These are phyloP conservation scores for Suaeda aralocaspica DNA, from an alignment of 148 eudicot genomes.

Conservation along the genomic window DNA sequence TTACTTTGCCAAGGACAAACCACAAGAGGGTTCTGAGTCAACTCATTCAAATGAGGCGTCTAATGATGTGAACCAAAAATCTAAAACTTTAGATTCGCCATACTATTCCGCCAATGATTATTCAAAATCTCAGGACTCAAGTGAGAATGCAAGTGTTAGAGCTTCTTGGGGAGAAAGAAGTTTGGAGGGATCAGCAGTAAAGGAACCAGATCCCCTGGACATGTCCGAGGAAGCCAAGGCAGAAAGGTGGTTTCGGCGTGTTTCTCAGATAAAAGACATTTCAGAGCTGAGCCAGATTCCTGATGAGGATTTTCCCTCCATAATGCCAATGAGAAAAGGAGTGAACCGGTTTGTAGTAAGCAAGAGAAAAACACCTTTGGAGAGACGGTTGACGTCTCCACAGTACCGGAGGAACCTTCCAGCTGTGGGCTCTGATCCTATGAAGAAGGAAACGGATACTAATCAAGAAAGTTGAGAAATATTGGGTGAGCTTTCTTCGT, in stretches of 20 bases:
- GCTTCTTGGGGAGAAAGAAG: slow-evolving; percentile 60
- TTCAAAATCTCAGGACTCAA: slow-evolving; percentile 17
- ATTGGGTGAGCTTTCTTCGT: not conserved
- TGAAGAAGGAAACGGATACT: slow-evolving; percentile 40
- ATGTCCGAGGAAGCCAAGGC: slow-evolving; percentile 99
- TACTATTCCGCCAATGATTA: slow-evolving; percentile 2
- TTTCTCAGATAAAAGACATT: slow-evolving; percentile 91
- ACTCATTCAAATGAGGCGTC: slow-evolving; percentile 18
- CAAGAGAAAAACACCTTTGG: slow-evolving; percentile 90
- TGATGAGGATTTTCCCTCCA: slow-evolving; percentile 93
- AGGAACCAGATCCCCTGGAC: slow-evolving; percentile 79
- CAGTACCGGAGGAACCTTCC: slow-evolving; percentile 72
- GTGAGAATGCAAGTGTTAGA: slow-evolving; percentile 27
- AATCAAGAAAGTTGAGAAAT: slow-evolving; percentile 19
- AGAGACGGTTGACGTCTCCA: slow-evolving; percentile 82
- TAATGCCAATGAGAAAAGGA: slow-evolving; percentile 98
- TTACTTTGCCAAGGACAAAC: slow-evolving; percentile 56
- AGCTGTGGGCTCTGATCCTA: slow-evolving; percentile 43
- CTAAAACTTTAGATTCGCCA: slow-evolving; percentile 14
- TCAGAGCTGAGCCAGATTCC: slow-evolving; percentile 93
- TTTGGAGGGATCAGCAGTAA: slow-evolving; percentile 93
- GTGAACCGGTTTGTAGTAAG: slow-evolving; percentile 95
- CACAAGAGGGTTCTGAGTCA: slow-evolving; percentile 20
- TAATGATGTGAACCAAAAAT: slow-evolving; percentile 13
- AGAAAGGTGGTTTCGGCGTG: slow-evolving; percentile 85